Base-by-base conservation (phyloP, 192 early-diverging fungal genomes). In the Coemansia sp. region DNA sequence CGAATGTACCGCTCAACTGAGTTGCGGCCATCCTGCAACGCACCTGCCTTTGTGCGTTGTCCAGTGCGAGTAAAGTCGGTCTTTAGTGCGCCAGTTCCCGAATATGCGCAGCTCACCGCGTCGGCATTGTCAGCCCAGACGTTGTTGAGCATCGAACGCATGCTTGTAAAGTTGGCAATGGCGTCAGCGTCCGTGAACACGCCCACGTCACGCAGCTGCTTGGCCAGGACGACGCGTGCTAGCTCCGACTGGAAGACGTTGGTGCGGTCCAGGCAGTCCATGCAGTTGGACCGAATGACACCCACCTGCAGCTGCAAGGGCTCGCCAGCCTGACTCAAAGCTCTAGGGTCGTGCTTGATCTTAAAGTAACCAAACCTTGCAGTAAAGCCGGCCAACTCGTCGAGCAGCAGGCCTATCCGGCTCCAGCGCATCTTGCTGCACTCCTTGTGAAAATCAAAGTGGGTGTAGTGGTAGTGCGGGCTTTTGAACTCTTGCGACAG, bases 121-220 rank as follows among this genome's bases (percentile, higher is more conserved):
- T 99, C 93, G 27, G 95, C 97, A 72, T 99, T 93, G 74, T 99
- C 94, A 17, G 97, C 96, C 97, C 97, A 99, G 15, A 94, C 89
- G 70, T 92, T 87, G 66, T 93, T 92, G 72, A 94, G 95, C 55
- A 83, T 78, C 29, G 58, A 57, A 62, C 90, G 90, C 56, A 98
- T 86, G 3, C 76, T 70, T 17, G 70, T 70, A 52, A 87, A 84
- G 44, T 83, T 80, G 39, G 88, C 87, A 53, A 95, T 78, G 6
- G 61, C 70, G 40, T 90, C 87, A 29, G 82, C 80, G 5, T 77
- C 63, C 4, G 72, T 75, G 48, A 96, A 68, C 17, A 94, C 79
- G 35, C 82, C 84, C 9, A 87, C 57, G 17, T 87, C 83, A 7
- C 84, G 81, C 24, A 98, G 80, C 81, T 96, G 92, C 44, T 70